Evolutionary conservation across 1,284 basidiomycete genomes (phyloP), one percentile per base, ranked within the genome.

Genomic region (Lignosus rhinocerotis): DNA sequence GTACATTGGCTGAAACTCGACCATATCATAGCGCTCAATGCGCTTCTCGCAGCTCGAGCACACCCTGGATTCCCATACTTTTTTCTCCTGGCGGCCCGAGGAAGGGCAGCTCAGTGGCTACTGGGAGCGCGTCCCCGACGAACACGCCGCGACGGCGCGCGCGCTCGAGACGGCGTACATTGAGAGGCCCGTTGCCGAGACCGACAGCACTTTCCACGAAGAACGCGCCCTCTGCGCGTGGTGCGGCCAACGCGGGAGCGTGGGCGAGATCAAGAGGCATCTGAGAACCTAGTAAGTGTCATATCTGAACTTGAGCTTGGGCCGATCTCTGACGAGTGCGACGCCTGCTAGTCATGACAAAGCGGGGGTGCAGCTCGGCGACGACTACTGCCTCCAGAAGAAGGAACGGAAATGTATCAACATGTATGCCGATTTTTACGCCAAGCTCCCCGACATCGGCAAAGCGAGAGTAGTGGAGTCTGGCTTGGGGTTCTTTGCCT

Each of bases 91-190:
- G 42, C 14, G 9, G n/a, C n/a, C 14, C 25, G 21, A 9, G 8
- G 25, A 2, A 6, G 25, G 31, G 44, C 17, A 14, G 21, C 12
- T 50, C 7, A 19, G 19, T 11, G 50, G 50, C 8, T 51, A 14
- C 9, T 51, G 50, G 50, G 50, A 51, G 21, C 38, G 50, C 19
- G 39, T 51, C 14, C 50, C 50, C 19, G 50, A 51, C 6, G 50
- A 51, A 7, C 25, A 12, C 16, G 50, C 50, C 17, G 36, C 50
- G 9, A 39, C 21, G 21, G 38, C 50, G 6, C 36, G 50, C 21
- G 38, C 38, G n/a, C 36, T 51, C 38, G 50, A 42, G 43, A 45
- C 12, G 21, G 25, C 21, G 9, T 11, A 9, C 12, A 11, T 5
- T 11, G 43, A 30, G 4, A 30, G 30, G 6, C 19, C 25, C 6